Base-by-base conservation (phyloP, 2,329 filamentous ascomycete species). In the Pyrenophora teres region DNA sequence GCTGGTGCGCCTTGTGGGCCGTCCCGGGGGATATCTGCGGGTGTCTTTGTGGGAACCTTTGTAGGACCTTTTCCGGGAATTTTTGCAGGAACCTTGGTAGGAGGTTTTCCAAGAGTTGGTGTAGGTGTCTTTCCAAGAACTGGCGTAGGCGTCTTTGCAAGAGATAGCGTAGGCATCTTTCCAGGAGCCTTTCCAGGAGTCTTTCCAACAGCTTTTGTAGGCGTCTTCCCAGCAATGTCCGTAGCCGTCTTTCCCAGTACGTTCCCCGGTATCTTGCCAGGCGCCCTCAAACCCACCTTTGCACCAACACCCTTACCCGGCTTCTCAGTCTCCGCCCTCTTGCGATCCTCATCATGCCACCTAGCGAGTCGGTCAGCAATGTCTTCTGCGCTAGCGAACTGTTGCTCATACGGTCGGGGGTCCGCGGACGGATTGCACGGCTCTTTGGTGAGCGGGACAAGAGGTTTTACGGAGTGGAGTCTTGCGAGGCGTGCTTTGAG, bases 311-410 rank as follows among this genome's bases (percentile, higher is more conserved):
- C 32, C 10, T 45, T 40, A 3, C 21, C 21, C 0, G 42, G 39
- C 16, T 33, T 13, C 16, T 35, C 21, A 13, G 6, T 23, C 1
- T 30, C n/a, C 5, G 51, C 16, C 6, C 40, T 54, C 27, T 52
- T 40, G 8, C 41, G 19, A 12, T 54, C 47, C 15, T 54, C 54
- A 12, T 18, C 49, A 13, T 63, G 54, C 62, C 62, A 64, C 37
- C 44, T n/a, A 1, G 51, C 48, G 6, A 65, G 40, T 12, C 54
- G 56, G 3, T 40, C 46, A 5, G 57, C 58, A 12, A 65, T 63
- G 1, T 54, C 57, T 16, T 49, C 39, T 1, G 59, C 60, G 32
- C 56, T 57, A 1, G 47, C 59, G 10, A 62, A 45, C 18, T 48
- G 49, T 18, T 56, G 33, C 19, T 53, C 21, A 8, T 38, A 32